These are phyloP conservation scores for Marsdenia floribunda DNA, from an alignment of 257 asterid species.

Conservation along the genomic window DNA sequence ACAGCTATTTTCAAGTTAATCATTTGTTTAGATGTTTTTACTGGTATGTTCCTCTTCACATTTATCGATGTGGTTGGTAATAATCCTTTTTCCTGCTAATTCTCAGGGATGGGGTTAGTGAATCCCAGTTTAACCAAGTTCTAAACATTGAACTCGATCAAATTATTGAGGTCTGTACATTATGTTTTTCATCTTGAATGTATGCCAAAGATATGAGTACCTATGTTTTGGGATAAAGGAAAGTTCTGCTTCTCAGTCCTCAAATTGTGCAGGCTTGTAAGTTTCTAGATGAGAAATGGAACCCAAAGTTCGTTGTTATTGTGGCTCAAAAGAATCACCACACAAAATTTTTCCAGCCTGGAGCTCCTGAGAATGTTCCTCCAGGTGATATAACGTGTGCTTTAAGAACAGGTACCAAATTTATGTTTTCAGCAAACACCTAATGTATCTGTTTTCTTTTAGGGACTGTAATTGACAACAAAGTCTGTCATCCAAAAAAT, in stretches of 20 bases:
- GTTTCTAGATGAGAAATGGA: conserved; percentile 73
- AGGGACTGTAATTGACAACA: conserved; percentile 85
- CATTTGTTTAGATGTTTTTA: neutral
- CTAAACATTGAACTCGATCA: conserved; percentile 72
- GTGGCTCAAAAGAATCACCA: conserved; percentile 94
- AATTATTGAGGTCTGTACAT: conserved; percentile 64
- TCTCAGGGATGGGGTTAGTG: conserved; percentile 88
- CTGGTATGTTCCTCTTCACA: neutral
- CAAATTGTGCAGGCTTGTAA: conserved; percentile 59
- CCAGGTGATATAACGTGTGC: conserved; percentile 47
- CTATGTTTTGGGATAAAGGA: neutral
- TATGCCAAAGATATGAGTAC: neutral
- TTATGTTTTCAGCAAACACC: neutral
- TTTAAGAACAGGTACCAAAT: neutral
- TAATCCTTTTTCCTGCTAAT: no score
- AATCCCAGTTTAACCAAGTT: conserved; percentile 80
- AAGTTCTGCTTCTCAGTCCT: neutral
- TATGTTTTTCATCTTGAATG: neutral
- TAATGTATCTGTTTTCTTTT: conserved; percentile 19
- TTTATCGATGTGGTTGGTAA: neutral
- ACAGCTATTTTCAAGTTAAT: no score
- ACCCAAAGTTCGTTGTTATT: conserved; percentile 74
- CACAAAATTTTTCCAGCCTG: conserved; percentile 74
- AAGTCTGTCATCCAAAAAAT: conserved; percentile 85
- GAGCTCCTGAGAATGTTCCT: conserved; percentile 77